A percentile compares a stretch with the other conserved stretches of the same genome.
Conservation (phyloP, 345 rosid genomes). For the Pugionium dolabratum region DNA sequence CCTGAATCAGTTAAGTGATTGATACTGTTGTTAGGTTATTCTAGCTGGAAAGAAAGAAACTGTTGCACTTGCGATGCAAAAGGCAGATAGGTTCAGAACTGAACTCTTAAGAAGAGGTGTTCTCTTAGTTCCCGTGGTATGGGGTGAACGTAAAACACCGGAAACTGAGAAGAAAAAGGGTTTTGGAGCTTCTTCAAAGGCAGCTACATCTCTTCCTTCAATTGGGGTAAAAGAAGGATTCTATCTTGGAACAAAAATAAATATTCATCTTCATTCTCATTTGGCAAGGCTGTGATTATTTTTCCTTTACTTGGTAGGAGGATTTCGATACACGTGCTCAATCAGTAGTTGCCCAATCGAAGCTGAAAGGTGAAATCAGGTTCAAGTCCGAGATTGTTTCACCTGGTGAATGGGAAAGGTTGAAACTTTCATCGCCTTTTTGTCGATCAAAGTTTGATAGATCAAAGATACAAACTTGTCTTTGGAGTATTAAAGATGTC, state of each 20-base stretch:
- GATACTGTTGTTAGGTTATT: conserved; percentile 60
- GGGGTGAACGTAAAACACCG: conserved; percentile 67
- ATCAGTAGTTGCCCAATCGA: conserved; percentile 76
- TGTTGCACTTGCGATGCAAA: conserved; percentile 62
- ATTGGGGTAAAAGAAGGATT: conserved; percentile 60
- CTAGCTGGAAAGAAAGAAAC: conserved; percentile 83
- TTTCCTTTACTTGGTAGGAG: conserved; percentile 51
- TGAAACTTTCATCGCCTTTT: conserved; percentile 24
- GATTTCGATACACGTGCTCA: conserved; percentile 84
- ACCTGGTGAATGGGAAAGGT: conserved; percentile 94
- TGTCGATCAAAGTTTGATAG: conserved; percentile 6
- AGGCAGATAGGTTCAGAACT: conserved; percentile 84
- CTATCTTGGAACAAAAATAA: neutral
- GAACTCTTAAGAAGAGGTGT: conserved; percentile 87
- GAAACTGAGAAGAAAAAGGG: conserved; percentile 77
- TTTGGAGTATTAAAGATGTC: conserved; percentile 12
- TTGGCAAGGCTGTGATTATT: conserved; percentile 7
- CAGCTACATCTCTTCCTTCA: conserved; percentile 76
- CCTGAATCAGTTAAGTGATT: conserved; percentile 16
- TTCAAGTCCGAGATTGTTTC: conserved; percentile 75
- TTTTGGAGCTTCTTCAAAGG: conserved; percentile 65
- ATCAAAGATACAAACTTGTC: conserved; percentile 2
- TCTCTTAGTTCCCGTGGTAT: conserved; percentile 84
- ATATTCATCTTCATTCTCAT: conserved; percentile 6
- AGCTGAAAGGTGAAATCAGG: conserved; percentile 84